Evolutionary conservation across 768 basidiomycete genomes (phyloP), one percentile per base, ranked within the genome.

Genomic region (Amanita pallidorosea): DNA sequence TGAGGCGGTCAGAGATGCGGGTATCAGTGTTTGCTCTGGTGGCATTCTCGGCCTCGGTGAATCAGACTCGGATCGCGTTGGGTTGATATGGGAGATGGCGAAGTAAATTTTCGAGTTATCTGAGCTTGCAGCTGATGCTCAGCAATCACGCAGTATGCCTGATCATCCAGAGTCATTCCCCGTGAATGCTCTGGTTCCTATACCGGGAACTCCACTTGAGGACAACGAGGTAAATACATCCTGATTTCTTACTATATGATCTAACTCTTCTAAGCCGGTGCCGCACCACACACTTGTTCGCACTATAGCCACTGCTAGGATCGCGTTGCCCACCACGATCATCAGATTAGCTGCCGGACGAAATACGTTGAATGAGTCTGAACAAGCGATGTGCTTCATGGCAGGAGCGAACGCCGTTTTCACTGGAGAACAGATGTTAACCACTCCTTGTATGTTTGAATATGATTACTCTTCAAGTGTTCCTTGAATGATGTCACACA

Each of bases 121-220:
- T 35, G 20, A 47, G 49, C 45, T 36, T 17, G n/a, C n/a, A 34
- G 17, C 44, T 17, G 48, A 25, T 22, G 25, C 37, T 38, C 53
- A 61, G 49, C 53, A 41, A 40, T 48, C 43, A 46, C 52, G 7
- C 57, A 94, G 91, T 61, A 84, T 96, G 78, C 84, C 88, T 36
- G 88, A 94, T 63, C 91, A 97, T 60, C 95, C 95, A n/a, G 95
- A 98, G 65, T 94, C 90, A 4, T 98, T 98, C 74, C 95, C 95
- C 0, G 94, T 98, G 54, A 98, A 98, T 65, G 94, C 95, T 12
- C 75, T 98, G 51, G 95, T 98, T 2, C 93, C 95, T 12, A 97
- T 98, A 54, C 75, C 85, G 56, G 95, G 95, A 33, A 98, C 95
- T 5, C 95, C 95, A 11, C 69, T 98, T 42, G 93, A 93, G 66